phyloP scores from a whole-genome alignment of 306 rosid genomes.

The Casuarina glauca region DNA sequence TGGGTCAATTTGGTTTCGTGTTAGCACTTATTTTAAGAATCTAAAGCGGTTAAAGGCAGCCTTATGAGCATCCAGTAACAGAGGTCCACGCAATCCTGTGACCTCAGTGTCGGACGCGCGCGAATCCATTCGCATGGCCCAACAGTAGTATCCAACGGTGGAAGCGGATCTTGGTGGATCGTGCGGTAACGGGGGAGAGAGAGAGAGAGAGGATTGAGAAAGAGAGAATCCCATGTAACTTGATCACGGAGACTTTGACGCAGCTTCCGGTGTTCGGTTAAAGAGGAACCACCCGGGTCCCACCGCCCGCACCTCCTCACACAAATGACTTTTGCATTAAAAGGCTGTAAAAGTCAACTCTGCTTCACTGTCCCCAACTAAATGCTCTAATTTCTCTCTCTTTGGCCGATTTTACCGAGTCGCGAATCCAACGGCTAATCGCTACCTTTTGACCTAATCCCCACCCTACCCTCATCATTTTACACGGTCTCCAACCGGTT shows the following conservation, averaged over 20 bases:
- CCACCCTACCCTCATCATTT: constrained; percentile 21
- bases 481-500: constrained; percentile 31
- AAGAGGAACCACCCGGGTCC: constrained; percentile 25
- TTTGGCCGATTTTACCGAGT: constrained; percentile 15
- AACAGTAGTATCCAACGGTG: background rate
- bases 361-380: constrained; percentile 64
- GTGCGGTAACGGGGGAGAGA: background rate
- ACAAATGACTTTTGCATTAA: constrained; percentile 55
- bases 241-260: constrained; percentile 23
- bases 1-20: background rate
- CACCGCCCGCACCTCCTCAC: constrained; percentile 29
- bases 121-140: background rate
- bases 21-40: background rate
- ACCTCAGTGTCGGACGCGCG: background rate
- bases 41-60: background rate
- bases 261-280: constrained; percentile 46
- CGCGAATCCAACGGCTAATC: constrained; percentile 72
- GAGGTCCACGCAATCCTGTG: background rate
- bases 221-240: constrained; percentile 35
- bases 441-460: constrained; percentile 59
- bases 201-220: background rate
- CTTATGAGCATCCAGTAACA: background rate
- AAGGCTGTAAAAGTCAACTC: constrained; percentile 76
- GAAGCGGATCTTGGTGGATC: background rate
- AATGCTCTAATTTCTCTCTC: background rate